Evolutionary conservation across 2,329 filamentous ascomycete genomes (phyloP).

Genomic region (Fusarium floridanum): DNA sequence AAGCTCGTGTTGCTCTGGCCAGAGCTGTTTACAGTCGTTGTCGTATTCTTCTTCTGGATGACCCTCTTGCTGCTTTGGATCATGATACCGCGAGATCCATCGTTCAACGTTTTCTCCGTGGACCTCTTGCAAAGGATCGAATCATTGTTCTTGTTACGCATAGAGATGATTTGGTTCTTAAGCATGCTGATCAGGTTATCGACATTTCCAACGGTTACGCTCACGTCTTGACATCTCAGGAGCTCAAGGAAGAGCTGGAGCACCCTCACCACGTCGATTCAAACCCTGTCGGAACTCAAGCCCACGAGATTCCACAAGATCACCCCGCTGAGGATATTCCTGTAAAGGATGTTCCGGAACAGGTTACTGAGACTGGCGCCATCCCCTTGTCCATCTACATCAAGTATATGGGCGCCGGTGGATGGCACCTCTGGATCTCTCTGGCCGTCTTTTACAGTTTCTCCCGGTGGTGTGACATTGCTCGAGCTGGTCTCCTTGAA

Average conservation of each 20-base stretch:
- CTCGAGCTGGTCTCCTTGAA: slow-evolving; percentile 85
- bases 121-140: slow-evolving; percentile 70
- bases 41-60: slow-evolving; percentile 70
- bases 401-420: slow-evolving; percentile 87
- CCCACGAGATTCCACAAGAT: slow-evolving; percentile 48
- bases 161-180: slow-evolving; percentile 80
- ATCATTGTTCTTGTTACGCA: slow-evolving; percentile 86
- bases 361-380: slow-evolving; percentile 68
- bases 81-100: slow-evolving; percentile 72
- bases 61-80: slow-evolving; percentile 73
- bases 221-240: slow-evolving; percentile 60
- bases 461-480: slow-evolving; percentile 74
- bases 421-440: slow-evolving; percentile 77
- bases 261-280: slow-evolving; percentile 52
- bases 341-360: slow-evolving; percentile 49
- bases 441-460: slow-evolving; percentile 73
- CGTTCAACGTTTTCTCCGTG: slow-evolving; percentile 72
- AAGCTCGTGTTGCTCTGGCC: slow-evolving; percentile 72
- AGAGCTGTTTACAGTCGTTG: slow-evolving; percentile 71
- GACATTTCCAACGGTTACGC: slow-evolving; percentile 74
- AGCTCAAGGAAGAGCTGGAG: slow-evolving; percentile 57
- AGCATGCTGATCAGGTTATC: slow-evolving; percentile 80
- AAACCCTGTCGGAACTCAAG: slow-evolving; percentile 19
- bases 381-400: slow-evolving; percentile 84
- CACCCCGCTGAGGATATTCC: slow-evolving; percentile 45